Percentiles rank a stretch among this genome's conserved stretches.
phyloP scores from a whole-genome alignment of 495 filamentous ascomycete species.

The Daldinia loculata region DNA sequence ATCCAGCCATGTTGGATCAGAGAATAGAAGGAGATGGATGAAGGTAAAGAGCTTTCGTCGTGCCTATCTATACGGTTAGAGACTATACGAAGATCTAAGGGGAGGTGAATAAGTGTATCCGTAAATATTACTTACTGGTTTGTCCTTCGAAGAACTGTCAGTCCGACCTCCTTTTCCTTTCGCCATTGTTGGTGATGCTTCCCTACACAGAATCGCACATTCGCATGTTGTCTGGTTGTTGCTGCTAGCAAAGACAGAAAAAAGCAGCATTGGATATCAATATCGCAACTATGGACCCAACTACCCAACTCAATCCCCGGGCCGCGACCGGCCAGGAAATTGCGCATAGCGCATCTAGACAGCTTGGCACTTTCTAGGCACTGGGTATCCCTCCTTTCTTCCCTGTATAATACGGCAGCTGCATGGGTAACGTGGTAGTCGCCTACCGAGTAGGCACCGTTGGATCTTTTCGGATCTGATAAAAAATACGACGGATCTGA shows the following conservation, averaged over 20 bases:
- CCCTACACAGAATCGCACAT: background rate
- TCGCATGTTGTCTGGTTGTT: background rate
- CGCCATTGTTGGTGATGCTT: conserved; percentile 4
- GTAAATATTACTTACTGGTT: background rate
- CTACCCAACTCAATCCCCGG: background rate
- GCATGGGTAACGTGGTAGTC: background rate
- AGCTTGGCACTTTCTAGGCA: conserved; percentile 18
- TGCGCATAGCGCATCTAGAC: conserved; percentile 2
- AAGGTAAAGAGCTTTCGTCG: conserved; percentile 29
- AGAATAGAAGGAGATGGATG: conserved; percentile 41
- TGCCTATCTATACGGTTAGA: background rate
- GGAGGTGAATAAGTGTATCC: background rate
- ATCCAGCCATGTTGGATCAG: conserved; percentile 53
- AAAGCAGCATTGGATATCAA: background rate
- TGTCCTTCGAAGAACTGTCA: conserved; percentile 1
- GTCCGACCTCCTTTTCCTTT: background rate
- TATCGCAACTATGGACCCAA: background rate
- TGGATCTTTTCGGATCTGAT: conserved; percentile 26
- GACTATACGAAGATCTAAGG: background rate
- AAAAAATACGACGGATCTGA: conserved; percentile 27
- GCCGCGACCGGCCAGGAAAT: conserved; percentile 13
- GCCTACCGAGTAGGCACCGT: background rate
- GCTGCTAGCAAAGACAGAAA: background rate
- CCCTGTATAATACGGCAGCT: background rate
- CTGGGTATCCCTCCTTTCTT: background rate